Base-by-base conservation (phyloP, 305 asterid genomes). In the Caryopteris hybrid region DNA sequence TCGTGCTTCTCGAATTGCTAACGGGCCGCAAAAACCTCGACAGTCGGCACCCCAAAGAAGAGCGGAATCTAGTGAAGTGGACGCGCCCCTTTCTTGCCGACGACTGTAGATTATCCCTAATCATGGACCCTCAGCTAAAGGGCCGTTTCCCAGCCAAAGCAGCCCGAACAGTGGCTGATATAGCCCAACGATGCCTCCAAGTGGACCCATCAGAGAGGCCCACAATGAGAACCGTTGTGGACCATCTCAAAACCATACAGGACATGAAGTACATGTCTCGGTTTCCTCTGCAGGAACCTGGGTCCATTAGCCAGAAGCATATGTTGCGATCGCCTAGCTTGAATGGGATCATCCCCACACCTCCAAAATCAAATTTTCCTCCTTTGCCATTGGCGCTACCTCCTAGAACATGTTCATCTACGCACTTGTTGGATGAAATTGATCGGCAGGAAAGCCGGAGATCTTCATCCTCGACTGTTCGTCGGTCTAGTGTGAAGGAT, bases 141-240 rank as follows among this genome's bases (percentile, higher is more conserved):
- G 94, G 96, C 8, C 96, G 95, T 54, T 92, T 86, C 81, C 97
- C 99, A 2, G 80, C 84, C 74, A 89, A 83, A 82, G 99, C 99
- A 23, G 92, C 97, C 4, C 77, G 97, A 29, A 82, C 86, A 6
- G 88, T 95, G 66, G 98, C 98, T 29, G 95, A 92, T 74, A 81
- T 95, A 25, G 98, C 98, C 20, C 99, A 89, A 74, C 80, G 83
- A 67, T 92, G 98, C 67, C 91, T 95, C 72, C 97, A 81, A 64
- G 87, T 84, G 64, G 99, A 92, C 53, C 96, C 98, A 3, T 95
- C 99, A 0, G 89, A 85, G 64, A 86, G 99, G 84, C 99, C 99
- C 71, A 95, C 98, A 41, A 95, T 95, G 99, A 88, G 99, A 79
- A 83, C 86, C 41, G 66, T 95, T 11, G 96, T 84, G 54, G 95